Base-by-base conservation (phyloP, 192 early-diverging fungal species). In the Funneliformis geosporum region DNA sequence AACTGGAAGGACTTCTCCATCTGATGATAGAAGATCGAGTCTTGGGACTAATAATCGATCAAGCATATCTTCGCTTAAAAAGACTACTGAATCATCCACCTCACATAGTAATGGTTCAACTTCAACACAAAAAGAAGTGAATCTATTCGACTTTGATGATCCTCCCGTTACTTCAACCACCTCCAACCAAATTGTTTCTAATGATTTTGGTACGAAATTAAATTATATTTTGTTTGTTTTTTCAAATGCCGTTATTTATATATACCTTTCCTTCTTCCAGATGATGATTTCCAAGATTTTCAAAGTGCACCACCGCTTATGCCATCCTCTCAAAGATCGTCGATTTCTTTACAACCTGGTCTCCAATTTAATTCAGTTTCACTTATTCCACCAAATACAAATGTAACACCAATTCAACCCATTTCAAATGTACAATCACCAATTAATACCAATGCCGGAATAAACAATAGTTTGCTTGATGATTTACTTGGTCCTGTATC, bases 91-190 rank as follows among this genome's bases (percentile, higher is more conserved):
- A 11, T 7, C 82, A 9, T n/a, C 81, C 9, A 82, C 67, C 68
- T 60, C 73, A 66, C 75, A 73, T 61, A 14, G 12, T 21, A 55
- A 55, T 18, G 50, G 50, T 0, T 72, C 87, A 39, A 80, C 82
- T 28, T 40, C 43, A 25, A 78, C 81, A 42, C 80, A 81, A 7
- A 83, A 86, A 61, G 88, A 87, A 81, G 83, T 85, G 14, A 89
- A 93, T 80, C 73, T 96, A 33, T 88, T 96, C 80, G 92, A 93
- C 81, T 90, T 94, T 70, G 94, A 89, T 72, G 88, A 87, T 62
- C 78, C 80, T 11, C 73, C 81, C 14, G 82, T 84, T 8, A 10
- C 77, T 18, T 46, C 77, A n/a, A 71, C 84, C 43, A 67, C 78
- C 11, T 60, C 47, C 39, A 71, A 72, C 12, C 39, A 83, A 50